Evolutionary conservation across 2,329 filamentous ascomycete species (phyloP), one percentile per base, ranked within the genome.

Genomic region (Apiospora koreana): DNA sequence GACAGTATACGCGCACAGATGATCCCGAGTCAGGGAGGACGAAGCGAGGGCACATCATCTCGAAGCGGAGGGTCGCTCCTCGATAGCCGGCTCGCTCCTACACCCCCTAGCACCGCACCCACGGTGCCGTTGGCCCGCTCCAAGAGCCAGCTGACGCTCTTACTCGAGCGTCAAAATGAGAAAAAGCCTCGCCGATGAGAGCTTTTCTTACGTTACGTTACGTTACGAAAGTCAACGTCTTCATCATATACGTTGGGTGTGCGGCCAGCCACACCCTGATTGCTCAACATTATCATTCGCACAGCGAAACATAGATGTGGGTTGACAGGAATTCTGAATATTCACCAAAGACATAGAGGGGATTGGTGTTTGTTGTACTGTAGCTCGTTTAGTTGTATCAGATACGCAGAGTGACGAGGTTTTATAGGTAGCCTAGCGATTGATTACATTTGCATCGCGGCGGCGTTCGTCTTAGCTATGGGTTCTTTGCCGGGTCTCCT

Each of bases 91-190:
- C 83, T 88, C 69, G 83, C 81, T 5, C 87, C 87, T 31, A 88
- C 86, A 0, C 83, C 83, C 69, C 86, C 86, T 5, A 86, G 81
- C 58, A 78, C 81, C 14, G 80, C 82, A 18, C 79, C 84, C 35
- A 79, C 79, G 18, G 81, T 87, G 9, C 86, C 85, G 4, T 80
- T 90, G 66, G 87, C 83, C n/a, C 82, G 87, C 70, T 87, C 88
- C n/a, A 89, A 86, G 77, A 90, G 88, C 74, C 88, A 91, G 76
- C 80, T 91, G 38, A 86, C 86, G 12, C 79, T 91, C 4, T 80
- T 91, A 1, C 80, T 91, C 25, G 86, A 89, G 73, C 84, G 86
- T 45, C 72, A 76, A 46, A 68, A 72, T 42, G 77, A 79, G 38
- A 79, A 77, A 68, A 78, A 76, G 72, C 28, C 73, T 43, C 76